These are phyloP conservation scores for Monosporascus sp. DNA, from an alignment of 2,329 filamentous ascomycete genomes.

Conservation along the genomic window DNA sequence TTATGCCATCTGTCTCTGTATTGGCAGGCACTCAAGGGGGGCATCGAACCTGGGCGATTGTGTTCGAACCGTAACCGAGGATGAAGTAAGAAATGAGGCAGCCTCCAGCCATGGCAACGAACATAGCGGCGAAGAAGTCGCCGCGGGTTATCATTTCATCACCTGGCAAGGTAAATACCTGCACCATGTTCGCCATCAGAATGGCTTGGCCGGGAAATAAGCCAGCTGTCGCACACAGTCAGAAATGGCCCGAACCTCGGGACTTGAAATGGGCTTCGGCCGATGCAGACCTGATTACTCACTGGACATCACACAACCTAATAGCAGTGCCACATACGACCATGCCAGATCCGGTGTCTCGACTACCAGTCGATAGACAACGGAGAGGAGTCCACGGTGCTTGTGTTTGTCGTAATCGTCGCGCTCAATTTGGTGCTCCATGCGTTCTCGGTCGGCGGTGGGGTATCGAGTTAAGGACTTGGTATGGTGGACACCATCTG, in stretches of 20 bases:
- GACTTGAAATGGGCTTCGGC: too few species aligned
- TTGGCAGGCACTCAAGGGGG: neutral
- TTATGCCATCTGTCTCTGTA: too few species aligned
- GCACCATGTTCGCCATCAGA: slow-evolving; percentile 24
- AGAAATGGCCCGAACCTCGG: too few species aligned
- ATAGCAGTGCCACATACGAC: slow-evolving; percentile 3
- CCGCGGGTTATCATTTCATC: slow-evolving; percentile 19
- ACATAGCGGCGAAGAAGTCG: slow-evolving; percentile 38
- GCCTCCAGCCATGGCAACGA: slow-evolving; percentile 32
- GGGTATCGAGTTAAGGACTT: slow-evolving; percentile 50
- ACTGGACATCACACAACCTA: neutral
- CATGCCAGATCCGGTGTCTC: neutral
- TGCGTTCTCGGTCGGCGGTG: slow-evolving; percentile 29
- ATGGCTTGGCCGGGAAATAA: slow-evolving; percentile 27
- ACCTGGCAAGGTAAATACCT: slow-evolving; percentile 16
- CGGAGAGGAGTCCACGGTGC: neutral
- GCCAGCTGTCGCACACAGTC: slow-evolving; percentile 12
- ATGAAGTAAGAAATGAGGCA: slow-evolving; percentile 29
- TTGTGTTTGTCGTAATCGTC: slow-evolving; percentile 1
- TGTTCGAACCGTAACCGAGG: slow-evolving; percentile 26
- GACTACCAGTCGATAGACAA: too few species aligned
- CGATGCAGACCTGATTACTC: too few species aligned
- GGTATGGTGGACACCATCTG: slow-evolving; percentile 29
- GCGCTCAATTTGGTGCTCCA: neutral
- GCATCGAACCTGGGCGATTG: slow-evolving; percentile 27